Conservation (phyloP, 1,139 yeast species). For the Geotrichum fermentans region DNA sequence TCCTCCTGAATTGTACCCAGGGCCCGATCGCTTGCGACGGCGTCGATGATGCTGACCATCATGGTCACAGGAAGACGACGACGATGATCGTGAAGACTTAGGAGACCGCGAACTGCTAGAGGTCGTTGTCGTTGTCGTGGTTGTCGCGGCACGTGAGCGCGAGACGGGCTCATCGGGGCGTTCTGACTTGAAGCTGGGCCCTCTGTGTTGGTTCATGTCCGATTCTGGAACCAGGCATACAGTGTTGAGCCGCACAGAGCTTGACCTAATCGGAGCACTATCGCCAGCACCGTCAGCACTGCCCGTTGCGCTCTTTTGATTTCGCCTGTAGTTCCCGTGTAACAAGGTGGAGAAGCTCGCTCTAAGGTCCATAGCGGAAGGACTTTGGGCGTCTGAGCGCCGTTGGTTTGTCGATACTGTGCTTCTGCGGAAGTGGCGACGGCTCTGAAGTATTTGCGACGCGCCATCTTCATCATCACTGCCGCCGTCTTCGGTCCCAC, state of each 20-base stretch:
- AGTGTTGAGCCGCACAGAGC: constrained; percentile 6
- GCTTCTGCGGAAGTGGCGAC: background rate
- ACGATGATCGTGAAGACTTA: constrained; percentile 1
- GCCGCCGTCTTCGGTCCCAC: background rate
- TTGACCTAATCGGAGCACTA: constrained; percentile 1
- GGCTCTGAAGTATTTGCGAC: background rate
- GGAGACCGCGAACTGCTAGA: background rate
- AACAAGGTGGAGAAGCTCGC: constrained; percentile 9
- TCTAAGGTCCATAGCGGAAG: constrained; percentile 9
- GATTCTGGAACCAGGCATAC: constrained; percentile 13
- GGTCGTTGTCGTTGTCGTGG: background rate
- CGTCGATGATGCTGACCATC: constrained; percentile 2
- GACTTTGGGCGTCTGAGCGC: background rate
- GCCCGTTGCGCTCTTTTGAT: background rate
- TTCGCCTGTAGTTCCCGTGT: background rate
- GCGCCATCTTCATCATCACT: constrained; percentile 2
- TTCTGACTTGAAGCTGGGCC: background rate
- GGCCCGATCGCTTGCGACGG: constrained; percentile 3
- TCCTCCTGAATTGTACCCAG: background rate
- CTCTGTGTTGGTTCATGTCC: constrained; percentile 7
- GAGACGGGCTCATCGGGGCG: background rate
- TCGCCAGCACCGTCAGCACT: background rate
- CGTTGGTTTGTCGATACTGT: background rate
- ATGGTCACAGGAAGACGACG: background rate
- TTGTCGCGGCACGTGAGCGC: background rate